Evolutionary conservation across 2,329 filamentous ascomycete genomes (phyloP), one percentile per base, ranked within the genome.

Genomic region (Neonectria magnoliae): DNA sequence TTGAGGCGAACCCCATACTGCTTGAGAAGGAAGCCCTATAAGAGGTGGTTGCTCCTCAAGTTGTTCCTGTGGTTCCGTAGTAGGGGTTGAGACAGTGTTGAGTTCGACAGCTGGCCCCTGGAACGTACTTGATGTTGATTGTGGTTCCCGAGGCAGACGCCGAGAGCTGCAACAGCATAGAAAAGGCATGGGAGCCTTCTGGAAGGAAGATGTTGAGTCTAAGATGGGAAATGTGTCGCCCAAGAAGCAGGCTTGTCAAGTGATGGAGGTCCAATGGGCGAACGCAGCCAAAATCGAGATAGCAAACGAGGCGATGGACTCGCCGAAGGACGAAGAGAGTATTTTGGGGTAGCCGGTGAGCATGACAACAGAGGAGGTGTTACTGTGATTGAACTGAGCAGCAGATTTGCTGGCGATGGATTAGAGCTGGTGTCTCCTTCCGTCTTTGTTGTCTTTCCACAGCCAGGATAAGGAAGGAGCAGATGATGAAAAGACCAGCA

Each of bases 111-210:
- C 44, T 50, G 52, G 54, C 55, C 65, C 38, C 20, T 58, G 62
- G 8, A 22, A 31, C 22, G 27, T 29, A 27, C 20, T 6, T 33
- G n/a, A 8, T 11, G 38, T 18, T 10, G 52, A 25, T 4, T 59
- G 42, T 60, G 33, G 38, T 16, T 55, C 42, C 27, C 41, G 52
- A 25, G 45, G 9, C 20, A 45, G 51, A 25, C 64, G 67, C 48
- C 52, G 66, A 36, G 61, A 57, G 42, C 68, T 64, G 57, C 70
- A 75, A 51, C 76, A 77, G 57, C 71, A 76, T 13, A 73, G 36
- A 5, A 69, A 64, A 48, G 60, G 50, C 68, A 75, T 72, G 10
- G 20, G 47, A n/a, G 42, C 48, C 22, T 45, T 38, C 44, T 11
- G 38, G 42, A 56, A 58, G 11, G 20, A 29, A 3, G 9, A 55